Percentiles rank a stretch among this genome's conserved stretches.
These are phyloP conservation scores for Ophiocordyceps camponoti-saundersi DNA, from an alignment of 2,329 filamentous ascomycete genomes.

Conservation along the genomic window DNA sequence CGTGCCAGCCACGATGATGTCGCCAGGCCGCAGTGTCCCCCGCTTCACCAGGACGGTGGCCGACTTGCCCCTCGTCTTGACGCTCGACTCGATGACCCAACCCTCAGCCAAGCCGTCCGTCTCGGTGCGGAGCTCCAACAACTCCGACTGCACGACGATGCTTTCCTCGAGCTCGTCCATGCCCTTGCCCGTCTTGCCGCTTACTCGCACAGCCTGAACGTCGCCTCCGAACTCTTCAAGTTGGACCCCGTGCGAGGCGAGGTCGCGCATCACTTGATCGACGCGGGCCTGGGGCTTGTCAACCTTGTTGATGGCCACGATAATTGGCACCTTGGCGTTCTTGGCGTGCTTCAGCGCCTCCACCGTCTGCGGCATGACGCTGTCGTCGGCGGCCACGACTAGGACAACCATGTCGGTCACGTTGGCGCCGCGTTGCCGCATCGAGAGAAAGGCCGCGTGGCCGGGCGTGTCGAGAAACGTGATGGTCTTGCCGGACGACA, in stretches of 20 bases:
- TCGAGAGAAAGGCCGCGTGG: conserved; percentile 86
- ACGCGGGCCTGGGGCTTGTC: conserved; percentile 73
- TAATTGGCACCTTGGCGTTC: conserved; percentile 76
- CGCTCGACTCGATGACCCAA: conserved; percentile 83
- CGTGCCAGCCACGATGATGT: conserved; percentile 72
- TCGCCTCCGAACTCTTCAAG: conserved; percentile 94
- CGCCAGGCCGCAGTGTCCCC: conserved; percentile 66
- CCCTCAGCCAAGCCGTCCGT: conserved; percentile 65
- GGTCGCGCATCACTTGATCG: conserved; percentile 75
- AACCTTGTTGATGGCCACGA: conserved; percentile 95
- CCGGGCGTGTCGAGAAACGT: conserved; percentile 96
- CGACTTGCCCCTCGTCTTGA: conserved; percentile 68
- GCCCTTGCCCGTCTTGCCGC: conserved; percentile 82
- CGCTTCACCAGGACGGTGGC: conserved; percentile 81
- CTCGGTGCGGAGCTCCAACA: conserved; percentile 80
- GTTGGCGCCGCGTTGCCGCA: conserved; percentile 88
- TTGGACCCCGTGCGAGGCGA: conserved; percentile 67
- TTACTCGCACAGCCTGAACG: conserved; percentile 79
- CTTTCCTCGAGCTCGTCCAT: conserved; percentile 89
- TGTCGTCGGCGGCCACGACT: conserved; percentile 92
- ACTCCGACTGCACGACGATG: conserved; percentile 68
- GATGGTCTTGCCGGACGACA: conserved; percentile 75
- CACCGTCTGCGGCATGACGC: conserved; percentile 90
- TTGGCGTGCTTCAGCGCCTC: conserved; percentile 92
- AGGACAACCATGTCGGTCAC: conserved; percentile 95